These are phyloP conservation scores for Gnomoniopsis smithogilvyi DNA, from an alignment of 2,329 filamentous ascomycete genomes.

Conservation along the genomic window DNA sequence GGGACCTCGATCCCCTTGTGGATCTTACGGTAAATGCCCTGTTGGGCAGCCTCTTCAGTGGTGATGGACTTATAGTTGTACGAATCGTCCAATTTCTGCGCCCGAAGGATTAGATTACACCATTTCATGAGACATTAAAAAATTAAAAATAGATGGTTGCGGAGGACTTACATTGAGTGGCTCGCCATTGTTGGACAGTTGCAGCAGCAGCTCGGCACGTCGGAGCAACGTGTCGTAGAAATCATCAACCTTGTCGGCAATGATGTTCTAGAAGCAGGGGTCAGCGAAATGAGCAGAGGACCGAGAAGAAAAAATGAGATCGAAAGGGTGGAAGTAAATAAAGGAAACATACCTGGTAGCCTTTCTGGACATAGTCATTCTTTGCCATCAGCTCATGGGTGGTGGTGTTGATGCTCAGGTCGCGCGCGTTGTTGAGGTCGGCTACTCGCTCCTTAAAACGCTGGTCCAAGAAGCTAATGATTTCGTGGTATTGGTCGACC, in stretches of 20 bases:
- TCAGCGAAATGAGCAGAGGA: background rate
- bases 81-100: slow-evolving; percentile 34
- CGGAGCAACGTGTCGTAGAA: slow-evolving; percentile 45
- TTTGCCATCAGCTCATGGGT: slow-evolving; percentile 15
- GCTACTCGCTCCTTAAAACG: slow-evolving; percentile 32
- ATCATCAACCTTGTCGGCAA: slow-evolving; percentile 27
- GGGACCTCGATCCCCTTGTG: slow-evolving; percentile 41
- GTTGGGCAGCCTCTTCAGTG: slow-evolving; percentile 41
- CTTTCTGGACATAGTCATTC: slow-evolving; percentile 14
- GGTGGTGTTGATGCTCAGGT: slow-evolving; percentile 19
- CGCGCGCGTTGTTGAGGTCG: slow-evolving; percentile 21
- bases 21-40: slow-evolving; percentile 38
- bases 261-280: slow-evolving; percentile 11
- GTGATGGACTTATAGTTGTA: slow-evolving; percentile 44
- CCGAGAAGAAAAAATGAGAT: background rate
- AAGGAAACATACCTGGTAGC: slow-evolving; percentile 20
- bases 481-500: slow-evolving; percentile 48
- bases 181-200: slow-evolving; percentile 39
- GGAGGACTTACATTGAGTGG: slow-evolving; percentile 45
- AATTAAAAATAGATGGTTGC: slow-evolving; percentile 22
- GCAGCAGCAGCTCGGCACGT: slow-evolving; percentile 42
- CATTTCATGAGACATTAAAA: slow-evolving; percentile 20
- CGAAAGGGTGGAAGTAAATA: slow-evolving; percentile 5
- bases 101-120: slow-evolving; percentile 10
- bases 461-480: slow-evolving; percentile 50